Conservation (phyloP, 2,329 filamentous ascomycete species). For the Penicillium nordicum region DNA sequence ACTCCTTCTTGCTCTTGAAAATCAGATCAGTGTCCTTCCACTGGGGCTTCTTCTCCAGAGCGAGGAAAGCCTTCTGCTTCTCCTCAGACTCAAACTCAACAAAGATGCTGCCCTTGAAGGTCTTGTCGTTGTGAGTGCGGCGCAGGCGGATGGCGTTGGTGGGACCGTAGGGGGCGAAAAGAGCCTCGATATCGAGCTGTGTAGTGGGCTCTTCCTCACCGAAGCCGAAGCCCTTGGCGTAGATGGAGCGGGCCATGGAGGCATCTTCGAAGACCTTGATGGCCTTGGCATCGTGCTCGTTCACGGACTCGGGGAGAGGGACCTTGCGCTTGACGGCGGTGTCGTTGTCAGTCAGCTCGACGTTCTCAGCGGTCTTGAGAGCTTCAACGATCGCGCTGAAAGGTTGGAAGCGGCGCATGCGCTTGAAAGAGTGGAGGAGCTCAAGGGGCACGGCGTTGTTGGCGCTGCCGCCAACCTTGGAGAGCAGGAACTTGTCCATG, state of each 20-base stretch:
- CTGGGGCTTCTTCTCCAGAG: conserved; percentile 72
- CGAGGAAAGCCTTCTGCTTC: conserved; percentile 74
- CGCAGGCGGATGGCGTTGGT: conserved; percentile 83
- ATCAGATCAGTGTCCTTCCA: conserved; percentile 77
- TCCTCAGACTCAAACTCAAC: conserved; percentile 85
- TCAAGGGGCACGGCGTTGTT: conserved; percentile 70
- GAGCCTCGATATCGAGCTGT: conserved; percentile 90
- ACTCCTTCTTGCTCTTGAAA: conserved; percentile 84
- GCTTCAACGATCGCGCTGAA: conserved; percentile 80
- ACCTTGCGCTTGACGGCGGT: conserved; percentile 73
- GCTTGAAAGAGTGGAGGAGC: conserved; percentile 81
- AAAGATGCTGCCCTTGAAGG: conserved; percentile 96
- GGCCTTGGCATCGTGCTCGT: conserved; percentile 54
- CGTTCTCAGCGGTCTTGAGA: conserved; percentile 69
- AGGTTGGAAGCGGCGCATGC: conserved; percentile 92
- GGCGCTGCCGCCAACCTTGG: conserved; percentile 71
- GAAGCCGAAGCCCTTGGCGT: conserved; percentile 89
- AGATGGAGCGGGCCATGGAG: conserved; percentile 71
- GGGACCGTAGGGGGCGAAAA: conserved; percentile 77
- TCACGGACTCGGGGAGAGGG: conserved; percentile 56
- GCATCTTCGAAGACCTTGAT: conserved; percentile 60
- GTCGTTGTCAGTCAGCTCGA: conserved; percentile 72
- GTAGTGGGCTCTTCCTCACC: conserved; percentile 66
- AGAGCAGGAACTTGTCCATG: conserved; percentile 82
- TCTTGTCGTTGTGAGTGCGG: conserved; percentile 60